These are phyloP conservation scores for Pseudogymnoascus sp. DNA, from an alignment of 2,329 filamentous ascomycete species.

Conservation along the genomic window DNA sequence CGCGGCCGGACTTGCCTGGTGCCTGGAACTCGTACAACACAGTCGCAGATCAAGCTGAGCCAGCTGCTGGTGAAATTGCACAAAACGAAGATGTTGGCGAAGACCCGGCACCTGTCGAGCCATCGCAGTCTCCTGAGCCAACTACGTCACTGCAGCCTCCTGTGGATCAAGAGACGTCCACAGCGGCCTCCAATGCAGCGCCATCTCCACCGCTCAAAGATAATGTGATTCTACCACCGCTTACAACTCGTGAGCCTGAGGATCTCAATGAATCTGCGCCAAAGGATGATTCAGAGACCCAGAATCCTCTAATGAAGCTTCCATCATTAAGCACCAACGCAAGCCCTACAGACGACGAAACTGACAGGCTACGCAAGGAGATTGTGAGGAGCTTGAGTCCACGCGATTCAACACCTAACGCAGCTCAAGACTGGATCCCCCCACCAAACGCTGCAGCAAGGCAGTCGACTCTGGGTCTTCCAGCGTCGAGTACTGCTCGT, in stretches of 20 bases:
- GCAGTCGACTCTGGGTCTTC: constrained; percentile 5
- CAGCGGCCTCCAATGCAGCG: constrained; percentile 28
- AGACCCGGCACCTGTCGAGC: constrained; percentile 16
- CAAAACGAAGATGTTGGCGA: constrained; percentile 13
- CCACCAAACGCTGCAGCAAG: constrained; percentile 12
- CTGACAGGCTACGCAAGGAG: constrained; percentile 63
- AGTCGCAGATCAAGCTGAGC: constrained; percentile 11
- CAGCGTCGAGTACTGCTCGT: constrained; percentile 23
- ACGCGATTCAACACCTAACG: constrained; percentile 28
- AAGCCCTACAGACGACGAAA: constrained; percentile 45
- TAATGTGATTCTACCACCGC: constrained; percentile 19
- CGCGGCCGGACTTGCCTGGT: constrained; percentile 24
- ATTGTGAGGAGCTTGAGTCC: constrained; percentile 64
- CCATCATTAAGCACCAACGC: constrained; percentile 20
- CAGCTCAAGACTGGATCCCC: constrained; percentile 13
- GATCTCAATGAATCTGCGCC: background rate
- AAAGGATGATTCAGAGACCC: constrained; percentile 12
- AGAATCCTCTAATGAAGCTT: constrained; percentile 14
- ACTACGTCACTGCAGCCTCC: constrained; percentile 16
- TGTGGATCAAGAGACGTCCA: background rate
- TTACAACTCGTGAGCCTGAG: constrained; percentile 14
- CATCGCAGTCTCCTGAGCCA: background rate
- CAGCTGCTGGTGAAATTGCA: background rate
- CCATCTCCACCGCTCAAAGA: constrained; percentile 43
- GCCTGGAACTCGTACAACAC: constrained; percentile 27